Evolutionary conservation across 441 rosid genomes (phyloP), one percentile per base, ranked within the genome.

Genomic region (Erysimum pusillum): DNA sequence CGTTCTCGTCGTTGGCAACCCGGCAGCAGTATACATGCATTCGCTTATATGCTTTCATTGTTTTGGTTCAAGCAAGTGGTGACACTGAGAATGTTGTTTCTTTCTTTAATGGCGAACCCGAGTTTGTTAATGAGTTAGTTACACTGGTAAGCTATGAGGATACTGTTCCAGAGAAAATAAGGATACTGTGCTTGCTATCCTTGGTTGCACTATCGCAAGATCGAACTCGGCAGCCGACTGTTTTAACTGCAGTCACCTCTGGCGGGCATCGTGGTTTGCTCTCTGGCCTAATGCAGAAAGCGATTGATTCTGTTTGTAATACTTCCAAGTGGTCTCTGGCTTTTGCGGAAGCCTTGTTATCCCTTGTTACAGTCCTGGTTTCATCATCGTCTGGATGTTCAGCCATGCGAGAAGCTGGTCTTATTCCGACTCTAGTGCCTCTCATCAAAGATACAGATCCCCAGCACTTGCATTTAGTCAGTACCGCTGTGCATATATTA

Each of bases 351-450:
- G 97, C 98, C 65, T 83, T 94, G 62, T 81, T 94, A 63, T 93
- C 98, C 73, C 96, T 96, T 80, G 92, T 92, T 65, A 91, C 98
- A 63, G 94, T 91, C 61, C 79, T 96, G 86, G 99, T 90, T 64
- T 90, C 99, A 62, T 89, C 98, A 53, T 89, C 98, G 38, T 91
- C 98, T 7, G 93, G 99, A 67, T 94, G 99, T 76, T 87, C 98
- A 6, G 98, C 98, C 57, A 87, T 96, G 97, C 91, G 94, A 53
- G 99, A 96, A 78, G 98, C 98, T 56, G 99, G 98, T 56, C 89
- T 96, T 80, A 91, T 96, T 63, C 96, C 97, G 25, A 91, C 97
- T 74, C 93, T 96, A 73, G 76, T 96, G 73, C 99, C 98, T 79
- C 94, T 96, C 66, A 91, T 96, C 46, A 92, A 92, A 86, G 99